A percentile compares a stretch with the other conserved stretches of the same genome.
phyloP scores from a whole-genome alignment of 345 rosid genomes.

The Nasturtium officinale region DNA sequence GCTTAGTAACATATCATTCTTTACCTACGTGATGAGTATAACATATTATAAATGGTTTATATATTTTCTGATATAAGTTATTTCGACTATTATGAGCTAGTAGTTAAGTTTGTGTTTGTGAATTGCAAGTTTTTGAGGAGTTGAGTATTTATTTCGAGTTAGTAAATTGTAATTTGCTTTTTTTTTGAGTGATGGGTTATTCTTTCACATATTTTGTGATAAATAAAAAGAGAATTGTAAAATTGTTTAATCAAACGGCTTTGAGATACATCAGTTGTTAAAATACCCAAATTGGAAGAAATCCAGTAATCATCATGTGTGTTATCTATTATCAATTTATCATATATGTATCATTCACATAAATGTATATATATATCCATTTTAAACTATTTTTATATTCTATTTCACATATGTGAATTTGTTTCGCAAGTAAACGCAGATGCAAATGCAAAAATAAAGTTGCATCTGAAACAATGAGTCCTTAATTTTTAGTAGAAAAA shows the following conservation, averaged over 20 bases:
- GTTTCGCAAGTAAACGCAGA: not conserved
- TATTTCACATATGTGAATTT: not conserved
- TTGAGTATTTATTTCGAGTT: too few relatives aligned
- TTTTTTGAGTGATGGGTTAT: not conserved
- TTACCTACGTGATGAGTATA: not conserved
- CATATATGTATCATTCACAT: constrained; percentile 1
- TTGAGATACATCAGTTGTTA: not conserved
- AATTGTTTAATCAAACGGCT: not conserved
- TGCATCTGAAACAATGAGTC: not conserved
- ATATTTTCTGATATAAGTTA: not conserved
- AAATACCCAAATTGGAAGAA: not conserved
- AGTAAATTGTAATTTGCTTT: too few relatives aligned
- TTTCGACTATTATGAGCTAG: not conserved
- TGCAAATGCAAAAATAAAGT: not conserved
- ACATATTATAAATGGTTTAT: not conserved
- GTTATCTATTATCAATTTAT: not conserved
- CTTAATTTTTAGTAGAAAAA: not conserved
- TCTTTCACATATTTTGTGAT: not conserved
- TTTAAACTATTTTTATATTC: not conserved
- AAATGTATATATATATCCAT: not conserved
- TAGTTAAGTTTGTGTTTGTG: not conserved
- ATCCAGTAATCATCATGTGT: constrained; percentile 2
- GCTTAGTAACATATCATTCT: too few relatives aligned
- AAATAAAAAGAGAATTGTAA: not conserved
- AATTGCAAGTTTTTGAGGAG: not conserved